Percentiles rank a stretch among this genome's conserved stretches.
Evolutionary conservation across 2,329 filamentous ascomycete genomes (phyloP).

Genomic region (Stachybotrys chlorohalonatus): DNA sequence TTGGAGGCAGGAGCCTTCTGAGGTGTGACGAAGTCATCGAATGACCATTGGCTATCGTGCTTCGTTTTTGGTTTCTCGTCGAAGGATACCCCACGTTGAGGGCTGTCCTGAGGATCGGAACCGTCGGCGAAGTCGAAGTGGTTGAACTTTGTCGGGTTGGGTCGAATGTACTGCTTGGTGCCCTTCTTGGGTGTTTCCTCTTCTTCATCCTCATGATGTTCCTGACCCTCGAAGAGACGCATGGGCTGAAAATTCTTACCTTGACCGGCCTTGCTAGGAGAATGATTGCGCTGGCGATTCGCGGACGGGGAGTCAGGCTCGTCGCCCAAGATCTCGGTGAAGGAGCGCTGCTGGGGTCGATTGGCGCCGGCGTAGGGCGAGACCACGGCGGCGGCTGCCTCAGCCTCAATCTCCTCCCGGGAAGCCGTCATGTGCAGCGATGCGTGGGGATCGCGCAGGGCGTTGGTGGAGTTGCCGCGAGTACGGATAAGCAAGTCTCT

Average conservation of each 20-base stretch:
- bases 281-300: constrained; percentile 41
- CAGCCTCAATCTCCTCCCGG: constrained; percentile 51
- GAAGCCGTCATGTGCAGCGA: constrained; percentile 68
- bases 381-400: constrained; percentile 38
- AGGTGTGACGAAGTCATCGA: constrained; percentile 80
- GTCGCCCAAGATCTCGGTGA: constrained; percentile 63
- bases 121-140: constrained; percentile 79
- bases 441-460: constrained; percentile 56
- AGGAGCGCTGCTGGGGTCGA: constrained; percentile 56
- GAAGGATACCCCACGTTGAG: constrained; percentile 28
- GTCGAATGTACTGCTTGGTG: constrained; percentile 42
- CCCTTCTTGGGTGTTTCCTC: constrained; percentile 30
- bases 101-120: constrained; percentile 39
- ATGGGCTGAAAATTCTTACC: constrained; percentile 54
- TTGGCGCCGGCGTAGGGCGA: constrained; percentile 48
- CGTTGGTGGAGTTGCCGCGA: constrained; percentile 44
- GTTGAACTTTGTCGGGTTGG: constrained; percentile 69
- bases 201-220: constrained; percentile 29
- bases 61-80: constrained; percentile 45
- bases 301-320: constrained; percentile 38
- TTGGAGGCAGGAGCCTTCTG: constrained; percentile 59
- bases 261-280: constrained; percentile 40
- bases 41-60: constrained; percentile 72
- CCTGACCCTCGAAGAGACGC: constrained; percentile 52
- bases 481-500: constrained; percentile 32